Evolutionary conservation across 106 monocot species (phyloP), one percentile per base, ranked within the genome.

Genomic region (Apostasia ramifera): DNA sequence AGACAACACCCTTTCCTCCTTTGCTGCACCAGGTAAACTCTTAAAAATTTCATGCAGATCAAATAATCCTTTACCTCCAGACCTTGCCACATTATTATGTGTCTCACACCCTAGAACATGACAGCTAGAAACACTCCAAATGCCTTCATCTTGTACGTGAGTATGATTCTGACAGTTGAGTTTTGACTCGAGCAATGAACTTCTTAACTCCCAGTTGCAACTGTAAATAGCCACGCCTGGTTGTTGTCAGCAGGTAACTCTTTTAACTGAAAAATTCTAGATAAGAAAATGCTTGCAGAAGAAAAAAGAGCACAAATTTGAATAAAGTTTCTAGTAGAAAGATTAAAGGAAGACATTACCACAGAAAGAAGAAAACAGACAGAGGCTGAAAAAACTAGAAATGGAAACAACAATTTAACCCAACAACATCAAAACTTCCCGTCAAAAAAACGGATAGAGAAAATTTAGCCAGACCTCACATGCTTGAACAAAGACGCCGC

Each of bases 1-100:
- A 52, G 69, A 73, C 15, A 52, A 15, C 5, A 60, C 40, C 63
- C 38, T 83, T 63, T 76, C 82, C 14, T 79, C 83, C 73, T 65
- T 81, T 49, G 37, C 82, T 72, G 85, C 52, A 73, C 78, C 66
- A 63, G 97, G 92, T 60, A 97, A 76, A 59, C 66, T 68, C 68
- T 89, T 89, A 62, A 97, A 97, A 61, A 97, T 82, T 74, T 90
- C 89, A 81, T 92, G 86, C 65, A 97, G 84, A 73, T 92, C 84
- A 81, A 89, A 97, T 60, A 63, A 63, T 40, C 71, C 81, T 55
- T 68, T 72, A 50, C 72, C 71, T 58, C 38, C 44, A 55, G 70
- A 66, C 63, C 41, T 15, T 51, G 70, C 53, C 66, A 62, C 6
- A 66, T 15, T 69, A 42, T 44, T 60, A 74, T 89, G 97, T 57